phyloP scores from a whole-genome alignment of 1,139 yeast genomes.

The Saccharomyces hybrid region DNA sequence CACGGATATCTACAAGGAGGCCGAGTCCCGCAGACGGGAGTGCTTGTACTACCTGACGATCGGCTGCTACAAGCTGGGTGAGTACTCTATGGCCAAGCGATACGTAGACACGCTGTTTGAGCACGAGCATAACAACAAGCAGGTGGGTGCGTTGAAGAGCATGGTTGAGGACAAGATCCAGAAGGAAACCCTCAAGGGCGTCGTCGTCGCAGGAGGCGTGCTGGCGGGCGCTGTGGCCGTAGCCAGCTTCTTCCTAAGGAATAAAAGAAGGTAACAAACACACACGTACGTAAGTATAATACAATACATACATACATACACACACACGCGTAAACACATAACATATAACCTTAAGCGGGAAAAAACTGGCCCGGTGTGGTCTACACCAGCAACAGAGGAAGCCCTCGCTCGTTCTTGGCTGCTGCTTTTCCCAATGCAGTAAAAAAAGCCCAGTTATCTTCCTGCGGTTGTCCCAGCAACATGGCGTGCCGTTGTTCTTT shows the following conservation, averaged over 20 bases:
- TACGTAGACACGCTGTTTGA: conserved; percentile 71
- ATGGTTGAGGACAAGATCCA: conserved; percentile 82
- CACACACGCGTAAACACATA: neutral
- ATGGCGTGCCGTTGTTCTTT: neutral
- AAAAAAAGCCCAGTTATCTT: neutral
- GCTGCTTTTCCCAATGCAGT: neutral
- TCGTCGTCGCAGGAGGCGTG: conserved; percentile 79
- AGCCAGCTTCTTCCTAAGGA: conserved; percentile 47
- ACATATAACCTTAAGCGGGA: neutral
- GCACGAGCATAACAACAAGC: conserved; percentile 78
- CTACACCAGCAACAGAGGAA: neutral
- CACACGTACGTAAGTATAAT: no score
- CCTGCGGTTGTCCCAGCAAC: neutral
- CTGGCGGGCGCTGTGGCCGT: conserved; percentile 77
- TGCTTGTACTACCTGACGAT: conserved; percentile 80
- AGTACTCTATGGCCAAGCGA: conserved; percentile 75
- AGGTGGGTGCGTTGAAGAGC: conserved; percentile 62
- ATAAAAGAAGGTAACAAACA: conserved; percentile 17
- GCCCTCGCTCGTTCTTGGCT: neutral
- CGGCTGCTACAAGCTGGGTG: conserved; percentile 85
- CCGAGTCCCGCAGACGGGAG: conserved; percentile 80
- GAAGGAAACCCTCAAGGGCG: conserved; percentile 74
- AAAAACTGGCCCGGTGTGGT: neutral
- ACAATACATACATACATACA: neutral
- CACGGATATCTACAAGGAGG: conserved; percentile 65